Evolutionary conservation across 768 basidiomycete species (phyloP).

Genomic region (Dioszegia aurantiaca): DNA sequence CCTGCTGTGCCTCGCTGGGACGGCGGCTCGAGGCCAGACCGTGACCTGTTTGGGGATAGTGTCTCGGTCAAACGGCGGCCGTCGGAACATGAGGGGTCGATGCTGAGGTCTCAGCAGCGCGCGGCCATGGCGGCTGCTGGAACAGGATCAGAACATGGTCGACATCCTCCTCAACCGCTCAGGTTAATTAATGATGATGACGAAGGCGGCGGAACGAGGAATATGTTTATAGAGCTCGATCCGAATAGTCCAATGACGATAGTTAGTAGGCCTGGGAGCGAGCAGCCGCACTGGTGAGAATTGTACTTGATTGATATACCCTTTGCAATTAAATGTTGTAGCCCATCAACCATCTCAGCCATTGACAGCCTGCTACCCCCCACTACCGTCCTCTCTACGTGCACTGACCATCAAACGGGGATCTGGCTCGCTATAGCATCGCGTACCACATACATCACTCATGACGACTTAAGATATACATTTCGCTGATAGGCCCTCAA

Average conservation of each 20-base stretch:
- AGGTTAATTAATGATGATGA: neutral
- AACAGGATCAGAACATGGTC: neutral
- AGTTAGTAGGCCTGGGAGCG: constrained; percentile 9
- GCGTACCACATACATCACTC: too few species aligned
- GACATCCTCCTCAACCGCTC: constrained; percentile 5
- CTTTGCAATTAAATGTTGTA: too few species aligned
- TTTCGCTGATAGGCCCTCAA: too few species aligned
- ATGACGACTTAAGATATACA: too few species aligned
- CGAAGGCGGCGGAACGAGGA: constrained; percentile 5
- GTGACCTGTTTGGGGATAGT: constrained; percentile 33
- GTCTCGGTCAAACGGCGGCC: constrained; percentile 4
- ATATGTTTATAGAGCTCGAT: constrained; percentile 37
- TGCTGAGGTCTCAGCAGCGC: neutral
- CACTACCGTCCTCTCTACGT: too few species aligned
- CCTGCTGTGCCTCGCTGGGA: constrained; percentile 15
- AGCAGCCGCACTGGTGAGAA: constrained; percentile 11
- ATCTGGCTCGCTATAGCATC: neutral
- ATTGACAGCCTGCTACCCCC: too few species aligned
- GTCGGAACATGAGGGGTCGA: neutral
- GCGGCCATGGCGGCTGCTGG: constrained; percentile 1
- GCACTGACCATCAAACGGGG: too few species aligned
- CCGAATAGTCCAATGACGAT: constrained; percentile 40
- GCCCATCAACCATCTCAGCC: too few species aligned
- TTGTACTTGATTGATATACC: too few species aligned
- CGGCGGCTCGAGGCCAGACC: constrained; percentile 36